phyloP scores from a whole-genome alignment of 345 rosid species.

The Laguncularia racemosa region DNA sequence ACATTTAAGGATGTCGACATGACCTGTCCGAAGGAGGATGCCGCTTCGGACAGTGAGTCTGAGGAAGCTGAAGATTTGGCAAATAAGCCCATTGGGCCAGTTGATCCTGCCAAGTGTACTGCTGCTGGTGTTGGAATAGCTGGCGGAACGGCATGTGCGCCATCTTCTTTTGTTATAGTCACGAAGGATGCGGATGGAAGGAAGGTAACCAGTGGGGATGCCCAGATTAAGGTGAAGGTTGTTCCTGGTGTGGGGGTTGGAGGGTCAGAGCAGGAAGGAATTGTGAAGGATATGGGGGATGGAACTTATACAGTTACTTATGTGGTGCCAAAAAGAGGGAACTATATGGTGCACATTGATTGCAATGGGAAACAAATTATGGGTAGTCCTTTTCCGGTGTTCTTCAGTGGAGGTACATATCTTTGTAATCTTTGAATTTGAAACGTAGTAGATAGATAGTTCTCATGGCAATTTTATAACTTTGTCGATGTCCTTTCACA shows the following conservation, averaged over 20 bases:
- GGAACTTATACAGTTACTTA: constrained; percentile 84
- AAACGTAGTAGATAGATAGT: neutral
- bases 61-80: constrained; percentile 62
- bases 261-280: constrained; percentile 84
- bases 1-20: constrained; percentile 64
- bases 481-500: too few species aligned
- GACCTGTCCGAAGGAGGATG: constrained; percentile 29
- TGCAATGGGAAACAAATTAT: constrained; percentile 79
- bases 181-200: constrained; percentile 89
- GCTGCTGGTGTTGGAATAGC: constrained; percentile 91
- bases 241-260: constrained; percentile 93
- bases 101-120: constrained; percentile 77
- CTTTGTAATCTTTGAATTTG: constrained; percentile 1
- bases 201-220: constrained; percentile 71
- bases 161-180: constrained; percentile 69
- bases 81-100: constrained; percentile 79
- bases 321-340: constrained; percentile 94
- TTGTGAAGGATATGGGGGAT: constrained; percentile 89
- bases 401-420: constrained; percentile 86
- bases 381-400: constrained; percentile 98
- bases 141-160: constrained; percentile 90
- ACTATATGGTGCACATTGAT: constrained; percentile 88
- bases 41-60: constrained; percentile 56
- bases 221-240: constrained; percentile 65
- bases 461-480: neutral